These are phyloP conservation scores for Cladosporium cucumerinum DNA, from an alignment of 2,329 filamentous ascomycete species.

Conservation along the genomic window DNA sequence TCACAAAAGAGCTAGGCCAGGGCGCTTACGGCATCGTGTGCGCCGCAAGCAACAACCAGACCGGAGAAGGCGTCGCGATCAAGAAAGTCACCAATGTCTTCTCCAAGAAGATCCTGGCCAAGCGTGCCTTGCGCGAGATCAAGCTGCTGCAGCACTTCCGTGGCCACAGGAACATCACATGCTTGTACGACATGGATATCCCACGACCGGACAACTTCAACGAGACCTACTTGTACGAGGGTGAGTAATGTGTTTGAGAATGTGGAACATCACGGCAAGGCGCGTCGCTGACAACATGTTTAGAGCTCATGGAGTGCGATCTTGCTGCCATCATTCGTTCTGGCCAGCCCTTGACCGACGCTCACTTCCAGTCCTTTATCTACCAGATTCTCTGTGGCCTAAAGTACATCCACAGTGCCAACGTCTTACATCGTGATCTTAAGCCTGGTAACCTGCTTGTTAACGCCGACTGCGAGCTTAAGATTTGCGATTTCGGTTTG, in stretches of 20 bases:
- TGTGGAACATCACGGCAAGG: background rate
- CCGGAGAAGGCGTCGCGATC: conserved; percentile 90
- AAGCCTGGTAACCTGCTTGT: conserved; percentile 97
- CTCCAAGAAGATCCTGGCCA: conserved; percentile 99
- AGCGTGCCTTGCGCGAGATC: conserved; percentile 95
- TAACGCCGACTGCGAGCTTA: conserved; percentile 98
- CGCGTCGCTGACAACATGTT: background rate
- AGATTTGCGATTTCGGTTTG: conserved; percentile 97
- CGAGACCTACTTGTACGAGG: conserved; percentile 97
- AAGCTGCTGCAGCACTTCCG: conserved; percentile 98
- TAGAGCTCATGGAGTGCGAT: conserved; percentile 99
- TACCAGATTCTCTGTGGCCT: conserved; percentile 98
- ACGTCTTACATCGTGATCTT: conserved; percentile 92
- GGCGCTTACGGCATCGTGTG: conserved; percentile 99
- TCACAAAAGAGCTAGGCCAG: conserved; percentile 97
- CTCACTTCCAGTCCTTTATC: conserved; percentile 99
- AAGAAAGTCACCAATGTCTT: conserved; percentile 99
- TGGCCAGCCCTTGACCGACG: conserved; percentile 93
- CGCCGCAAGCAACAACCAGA: conserved; percentile 87
- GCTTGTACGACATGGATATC: conserved; percentile 99
- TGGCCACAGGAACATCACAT: conserved; percentile 71
- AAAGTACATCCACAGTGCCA: conserved; percentile 99
- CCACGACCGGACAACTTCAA: conserved; percentile 97
- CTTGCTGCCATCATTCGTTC: conserved; percentile 96
- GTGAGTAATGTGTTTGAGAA: conserved; percentile 47